Evolutionary conservation across 805 yeast genomes (phyloP).

Genomic region (Candida sithepensis): DNA sequence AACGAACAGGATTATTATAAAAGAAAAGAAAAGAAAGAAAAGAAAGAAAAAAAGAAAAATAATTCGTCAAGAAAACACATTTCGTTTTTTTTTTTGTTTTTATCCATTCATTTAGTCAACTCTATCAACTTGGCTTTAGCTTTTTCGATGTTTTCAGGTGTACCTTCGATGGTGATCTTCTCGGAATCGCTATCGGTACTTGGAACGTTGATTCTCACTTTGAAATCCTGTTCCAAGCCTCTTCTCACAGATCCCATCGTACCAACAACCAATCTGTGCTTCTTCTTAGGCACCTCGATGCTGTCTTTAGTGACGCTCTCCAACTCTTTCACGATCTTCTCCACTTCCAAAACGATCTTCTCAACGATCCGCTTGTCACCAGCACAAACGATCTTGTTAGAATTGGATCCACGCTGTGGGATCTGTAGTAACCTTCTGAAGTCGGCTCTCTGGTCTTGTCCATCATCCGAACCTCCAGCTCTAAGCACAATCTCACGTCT

Average conservation of each 20-base stretch:
- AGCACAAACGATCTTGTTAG: slow-evolving; percentile 54
- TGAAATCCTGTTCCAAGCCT: slow-evolving; percentile 63
- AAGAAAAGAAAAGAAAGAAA: not conserved
- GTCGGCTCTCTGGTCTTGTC: slow-evolving; percentile 35
- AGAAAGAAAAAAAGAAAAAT: not conserved
- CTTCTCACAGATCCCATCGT: slow-evolving; percentile 75
- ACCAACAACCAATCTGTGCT: slow-evolving; percentile 77
- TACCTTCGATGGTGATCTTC: slow-evolving; percentile 56
- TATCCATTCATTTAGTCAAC: slow-evolving; percentile 44
- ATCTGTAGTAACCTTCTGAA: slow-evolving; percentile 58
- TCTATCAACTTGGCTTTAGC: slow-evolving; percentile 61
- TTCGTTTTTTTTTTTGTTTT: not conserved
- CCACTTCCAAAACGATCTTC: slow-evolving; percentile 58
- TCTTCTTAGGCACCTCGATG: slow-evolving; percentile 61
- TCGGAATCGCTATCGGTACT: slow-evolving; percentile 48
- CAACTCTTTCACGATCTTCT: slow-evolving; percentile 57
- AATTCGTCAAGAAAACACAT: not conserved
- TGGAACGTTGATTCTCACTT: slow-evolving; percentile 66
- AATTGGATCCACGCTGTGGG: slow-evolving; percentile 64
- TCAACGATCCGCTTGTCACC: slow-evolving; percentile 78
- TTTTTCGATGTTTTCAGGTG: slow-evolving; percentile 58
- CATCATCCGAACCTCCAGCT: slow-evolving; percentile 66
- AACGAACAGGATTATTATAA: too few species aligned
- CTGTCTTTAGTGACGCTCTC: slow-evolving; percentile 56
- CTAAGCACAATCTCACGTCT: slow-evolving; percentile 68